Evolutionary conservation across 2,329 filamentous ascomycete species (phyloP), one percentile per base, ranked within the genome.

Genomic region (Ophiocordyceps sinensis): DNA sequence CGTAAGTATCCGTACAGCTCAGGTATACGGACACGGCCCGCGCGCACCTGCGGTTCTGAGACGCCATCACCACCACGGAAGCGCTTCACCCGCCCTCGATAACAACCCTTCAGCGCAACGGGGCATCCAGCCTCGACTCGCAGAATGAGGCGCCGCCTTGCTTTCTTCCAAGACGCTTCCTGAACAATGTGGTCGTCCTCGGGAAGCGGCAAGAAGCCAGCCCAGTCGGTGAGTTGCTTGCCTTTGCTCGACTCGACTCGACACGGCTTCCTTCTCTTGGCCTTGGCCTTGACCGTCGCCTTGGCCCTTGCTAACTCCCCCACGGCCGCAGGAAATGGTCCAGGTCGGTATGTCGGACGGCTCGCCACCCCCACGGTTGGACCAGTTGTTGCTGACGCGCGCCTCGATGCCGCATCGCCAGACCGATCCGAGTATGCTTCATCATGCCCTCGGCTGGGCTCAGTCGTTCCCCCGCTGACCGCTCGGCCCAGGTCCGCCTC

Each of bases 311-410:
- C 57, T 64, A 51, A 63, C 57, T 51, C 50, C 58, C 58, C 57
- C 53, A 55, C 59, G 52, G 61, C 53, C 66, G 58, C 70, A 96
- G 86, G 91, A 98, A 74, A 98, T 98, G 91, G 85, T 95, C 53
- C 89, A 98, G 82, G 88, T 98, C 71, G 89, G 91, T 96, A 81
- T 56, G 72, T 70, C 42, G 42, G 35, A 40, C 31, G 23, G 42
- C 28, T 23, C 19, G 31, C 23, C 19, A 36, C 38, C 43, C 17
- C 28, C 34, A 44, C 50, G 43, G 43, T 45, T 34, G 40, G 40
- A 21, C 37, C 47, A 42, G 43, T 56, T 61, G 43, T 60, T 50
- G n/a, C n/a, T n/a, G 32, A n/a, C 15, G 6, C 21, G 37, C 46
- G 49, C 46, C 45, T 47, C 42, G 49, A 48, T 51, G 45, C 38